Conservation (phyloP, 805 yeast genomes). For the Dipodascus geniculatus region DNA sequence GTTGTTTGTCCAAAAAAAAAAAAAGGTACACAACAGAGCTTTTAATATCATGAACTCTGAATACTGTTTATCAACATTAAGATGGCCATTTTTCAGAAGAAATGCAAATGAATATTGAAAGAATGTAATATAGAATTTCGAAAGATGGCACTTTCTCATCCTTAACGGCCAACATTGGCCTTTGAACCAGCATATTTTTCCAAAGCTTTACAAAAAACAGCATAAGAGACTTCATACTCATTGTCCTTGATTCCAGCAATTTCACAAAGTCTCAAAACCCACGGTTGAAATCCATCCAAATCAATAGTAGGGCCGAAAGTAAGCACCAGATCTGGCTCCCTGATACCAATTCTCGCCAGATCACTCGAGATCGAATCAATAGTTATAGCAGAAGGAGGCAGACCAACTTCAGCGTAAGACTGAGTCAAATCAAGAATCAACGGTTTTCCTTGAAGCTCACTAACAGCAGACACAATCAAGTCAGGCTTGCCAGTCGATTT, state of each 20-base stretch:
- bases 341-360: conserved; percentile 57
- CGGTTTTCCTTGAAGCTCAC: conserved; percentile 76
- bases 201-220: conserved; percentile 51
- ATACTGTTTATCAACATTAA: too few relatives aligned
- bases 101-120: background rate
- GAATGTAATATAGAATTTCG: too few relatives aligned
- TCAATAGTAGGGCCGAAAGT: conserved; percentile 80
- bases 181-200: conserved; percentile 58
- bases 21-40: background rate
- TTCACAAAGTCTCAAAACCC: conserved; percentile 89
- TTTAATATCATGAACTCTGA: too few relatives aligned
- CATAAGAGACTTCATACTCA: conserved; percentile 50
- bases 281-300: conserved; percentile 95
- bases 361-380: conserved; percentile 53
- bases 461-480: conserved; percentile 54
- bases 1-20: background rate
- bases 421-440: conserved; percentile 80
- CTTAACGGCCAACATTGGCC: conserved; percentile 60
- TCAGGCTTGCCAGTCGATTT: conserved; percentile 8
- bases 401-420: conserved; percentile 69
- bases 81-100: too few relatives aligned
- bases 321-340: conserved; percentile 85
- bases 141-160: too few relatives aligned
- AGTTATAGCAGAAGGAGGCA: conserved; percentile 55
- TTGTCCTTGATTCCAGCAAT: conserved; percentile 87